Percentiles rank a stretch among this genome's conserved stretches.
Conservation (phyloP, 306 rosid species). For the Hippophae gyantsensis region DNA sequence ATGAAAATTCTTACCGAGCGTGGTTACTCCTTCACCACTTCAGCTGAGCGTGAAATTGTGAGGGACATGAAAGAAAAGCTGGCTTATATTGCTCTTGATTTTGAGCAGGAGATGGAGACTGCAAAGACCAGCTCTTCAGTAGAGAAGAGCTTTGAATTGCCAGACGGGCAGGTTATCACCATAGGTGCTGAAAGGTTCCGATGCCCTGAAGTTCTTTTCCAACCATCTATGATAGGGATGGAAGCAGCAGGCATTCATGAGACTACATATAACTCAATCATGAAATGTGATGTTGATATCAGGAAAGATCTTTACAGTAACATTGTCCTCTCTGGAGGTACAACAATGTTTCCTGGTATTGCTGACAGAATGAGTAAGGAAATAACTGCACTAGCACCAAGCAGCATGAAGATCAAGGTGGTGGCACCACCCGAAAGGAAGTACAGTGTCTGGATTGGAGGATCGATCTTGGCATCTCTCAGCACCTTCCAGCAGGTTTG, state of each 20-base stretch:
- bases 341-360: conserved; percentile 96
- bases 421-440: conserved; percentile 99
- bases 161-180: conserved; percentile 96
- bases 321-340: conserved; percentile 97
- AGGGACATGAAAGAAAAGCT: conserved; percentile 96
- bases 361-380: conserved; percentile 99
- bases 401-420: conserved; percentile 99
- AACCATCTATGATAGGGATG: conserved; percentile 93
- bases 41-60: conserved; percentile 98
- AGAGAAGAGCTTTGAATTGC: conserved; percentile 97
- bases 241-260: conserved; percentile 99
- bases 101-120: conserved; percentile 81
- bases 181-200: conserved; percentile 97
- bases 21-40: conserved; percentile 90
- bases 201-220: conserved; percentile 96
- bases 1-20: conserved; percentile 97
- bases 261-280: conserved; percentile 97
- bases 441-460: conserved; percentile 99
- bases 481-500: conserved; percentile 99
- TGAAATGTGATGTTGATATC: conserved; percentile 97
- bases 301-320: conserved; percentile 95
- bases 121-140: conserved; percentile 85
- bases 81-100: conserved; percentile 85
- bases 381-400: conserved; percentile 92
- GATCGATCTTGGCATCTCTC: conserved; percentile 96